A percentile compares a stretch with the other conserved stretches of the same genome.
phyloP scores from a whole-genome alignment of 2,329 filamentous ascomycete species.

The Pyrenophora tritici-repentis region DNA sequence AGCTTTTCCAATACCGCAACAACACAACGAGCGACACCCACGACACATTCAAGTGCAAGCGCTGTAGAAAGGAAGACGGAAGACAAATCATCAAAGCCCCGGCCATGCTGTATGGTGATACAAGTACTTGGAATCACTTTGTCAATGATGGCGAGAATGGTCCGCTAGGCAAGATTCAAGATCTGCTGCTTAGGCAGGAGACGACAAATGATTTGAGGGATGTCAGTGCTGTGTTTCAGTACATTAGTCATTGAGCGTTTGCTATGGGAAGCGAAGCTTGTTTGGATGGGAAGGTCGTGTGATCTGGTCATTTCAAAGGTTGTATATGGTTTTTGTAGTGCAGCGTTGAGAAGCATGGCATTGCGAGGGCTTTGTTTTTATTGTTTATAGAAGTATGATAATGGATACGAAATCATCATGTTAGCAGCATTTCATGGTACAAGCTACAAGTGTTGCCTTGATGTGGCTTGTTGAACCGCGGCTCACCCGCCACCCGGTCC shows the following conservation, averaged over 20 bases:
- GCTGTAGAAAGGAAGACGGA: slow-evolving; percentile 81
- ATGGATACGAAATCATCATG: background rate
- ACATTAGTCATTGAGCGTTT: slow-evolving; percentile 80
- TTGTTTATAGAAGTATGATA: background rate
- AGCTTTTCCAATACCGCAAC: slow-evolving; percentile 90
- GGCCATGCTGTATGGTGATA: slow-evolving; percentile 96
- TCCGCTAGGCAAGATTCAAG: slow-evolving; percentile 81
- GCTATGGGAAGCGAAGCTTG: background rate
- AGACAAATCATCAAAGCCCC: slow-evolving; percentile 87
- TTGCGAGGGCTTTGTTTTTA: background rate
- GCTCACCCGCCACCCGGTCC: slow-evolving; percentile 11
- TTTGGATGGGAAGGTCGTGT: background rate
- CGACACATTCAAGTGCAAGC: slow-evolving; percentile 97
- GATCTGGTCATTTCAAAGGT: background rate
- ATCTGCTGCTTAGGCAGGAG: slow-evolving; percentile 88
- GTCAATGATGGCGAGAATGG: slow-evolving; percentile 72
- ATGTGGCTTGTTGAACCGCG: background rate
- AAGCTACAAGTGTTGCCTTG: background rate
- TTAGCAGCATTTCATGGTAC: background rate
- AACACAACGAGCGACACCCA: slow-evolving; percentile 91
- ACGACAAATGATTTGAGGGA: slow-evolving; percentile 65
- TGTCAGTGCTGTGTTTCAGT: slow-evolving; percentile 96
- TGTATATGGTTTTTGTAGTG: slow-evolving; percentile 1
- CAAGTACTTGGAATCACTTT: slow-evolving; percentile 99
- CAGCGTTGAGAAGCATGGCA: slow-evolving; percentile 4